These are phyloP conservation scores for Schizophyllum commune DNA, from an alignment of 1,284 basidiomycete species.

Conservation along the genomic window DNA sequence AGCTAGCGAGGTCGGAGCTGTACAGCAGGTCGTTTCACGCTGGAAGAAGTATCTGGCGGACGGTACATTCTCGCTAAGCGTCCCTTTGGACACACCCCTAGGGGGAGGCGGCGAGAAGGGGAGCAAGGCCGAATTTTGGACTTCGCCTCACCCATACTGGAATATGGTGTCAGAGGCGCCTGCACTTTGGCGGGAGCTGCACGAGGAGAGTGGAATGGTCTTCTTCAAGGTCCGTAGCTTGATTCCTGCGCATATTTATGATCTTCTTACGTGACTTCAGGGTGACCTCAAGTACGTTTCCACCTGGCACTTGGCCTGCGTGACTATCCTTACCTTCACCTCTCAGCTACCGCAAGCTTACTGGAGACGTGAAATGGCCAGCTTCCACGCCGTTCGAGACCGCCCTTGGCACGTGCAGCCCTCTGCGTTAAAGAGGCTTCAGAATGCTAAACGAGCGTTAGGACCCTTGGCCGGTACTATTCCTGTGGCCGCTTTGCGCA, in stretches of 20 bases:
- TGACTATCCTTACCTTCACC: not conserved
- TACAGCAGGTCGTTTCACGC: slow-evolving; percentile 58
- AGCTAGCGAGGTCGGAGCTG: slow-evolving; percentile 25
- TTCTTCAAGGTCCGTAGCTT: slow-evolving; percentile 77
- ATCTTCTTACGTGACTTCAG: slow-evolving; percentile 74
- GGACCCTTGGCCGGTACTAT: slow-evolving; percentile 77
- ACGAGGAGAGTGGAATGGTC: slow-evolving; percentile 61
- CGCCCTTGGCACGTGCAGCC: slow-evolving; percentile 58
- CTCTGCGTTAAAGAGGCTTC: no score
- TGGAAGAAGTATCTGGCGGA: slow-evolving; percentile 68
- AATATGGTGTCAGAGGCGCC: slow-evolving; percentile 61
- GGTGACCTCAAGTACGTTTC: not conserved
- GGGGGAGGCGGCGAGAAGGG: slow-evolving; percentile 33
- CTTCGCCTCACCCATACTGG: slow-evolving; percentile 77
- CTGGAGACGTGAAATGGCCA: slow-evolving; percentile 88
- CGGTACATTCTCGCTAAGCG: slow-evolving; percentile 71
- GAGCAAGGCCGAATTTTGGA: slow-evolving; percentile 60
- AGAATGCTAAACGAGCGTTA: no score
- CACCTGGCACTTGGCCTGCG: no score
- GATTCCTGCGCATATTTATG: slow-evolving; percentile 22
- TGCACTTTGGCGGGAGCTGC: slow-evolving; percentile 51
- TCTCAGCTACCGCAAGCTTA: slow-evolving; percentile 78
- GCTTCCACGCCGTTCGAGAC: slow-evolving; percentile 71
- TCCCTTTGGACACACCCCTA: slow-evolving; percentile 58
- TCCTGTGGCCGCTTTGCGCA: slow-evolving; percentile 79